Percentiles rank a stretch among this genome's conserved stretches.
These are phyloP conservation scores for Boletus subcaerulescens DNA, from an alignment of 768 basidiomycete species.

Conservation along the genomic window DNA sequence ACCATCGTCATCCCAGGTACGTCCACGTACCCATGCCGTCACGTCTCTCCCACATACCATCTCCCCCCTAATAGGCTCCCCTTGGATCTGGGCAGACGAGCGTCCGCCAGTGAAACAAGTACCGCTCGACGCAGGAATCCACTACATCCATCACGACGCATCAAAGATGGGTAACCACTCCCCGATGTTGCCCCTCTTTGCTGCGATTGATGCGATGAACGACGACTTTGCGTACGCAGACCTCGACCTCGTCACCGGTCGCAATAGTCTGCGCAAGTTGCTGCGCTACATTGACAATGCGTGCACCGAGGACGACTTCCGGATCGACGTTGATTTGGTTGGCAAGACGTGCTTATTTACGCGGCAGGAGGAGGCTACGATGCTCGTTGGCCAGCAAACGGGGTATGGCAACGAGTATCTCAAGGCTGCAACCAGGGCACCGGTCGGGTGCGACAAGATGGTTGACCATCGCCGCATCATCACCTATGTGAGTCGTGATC, in stretches of 20 bases:
- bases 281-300: conserved; percentile 44
- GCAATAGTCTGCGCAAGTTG: conserved; percentile 64
- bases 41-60: background rate
- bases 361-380: conserved; percentile 44
- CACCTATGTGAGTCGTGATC: conserved; percentile 48
- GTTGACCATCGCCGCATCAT: conserved; percentile 63
- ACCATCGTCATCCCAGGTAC: conserved; percentile 54
- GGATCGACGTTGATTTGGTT: conserved; percentile 66
- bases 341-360: conserved; percentile 62
- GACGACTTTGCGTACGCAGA: conserved; percentile 29
- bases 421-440: conserved; percentile 47
- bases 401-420: conserved; percentile 64
- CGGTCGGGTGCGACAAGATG: conserved; percentile 46
- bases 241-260: conserved; percentile 54
- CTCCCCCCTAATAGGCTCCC: conserved; percentile 46
- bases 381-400: conserved; percentile 25
- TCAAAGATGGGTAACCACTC: conserved; percentile 38
- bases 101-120: conserved; percentile 52
- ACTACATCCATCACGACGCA: conserved; percentile 58
- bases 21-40: background rate
- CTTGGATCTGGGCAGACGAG: conserved; percentile 52
- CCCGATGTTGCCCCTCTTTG: conserved; percentile 54
- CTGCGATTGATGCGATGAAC: conserved; percentile 49
- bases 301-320: conserved; percentile 42
- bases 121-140: conserved; percentile 47